Evolutionary conservation across 2,329 filamentous ascomycete species (phyloP), one percentile per base, ranked within the genome.

Genomic region (Fusarium guadeloupense): DNA sequence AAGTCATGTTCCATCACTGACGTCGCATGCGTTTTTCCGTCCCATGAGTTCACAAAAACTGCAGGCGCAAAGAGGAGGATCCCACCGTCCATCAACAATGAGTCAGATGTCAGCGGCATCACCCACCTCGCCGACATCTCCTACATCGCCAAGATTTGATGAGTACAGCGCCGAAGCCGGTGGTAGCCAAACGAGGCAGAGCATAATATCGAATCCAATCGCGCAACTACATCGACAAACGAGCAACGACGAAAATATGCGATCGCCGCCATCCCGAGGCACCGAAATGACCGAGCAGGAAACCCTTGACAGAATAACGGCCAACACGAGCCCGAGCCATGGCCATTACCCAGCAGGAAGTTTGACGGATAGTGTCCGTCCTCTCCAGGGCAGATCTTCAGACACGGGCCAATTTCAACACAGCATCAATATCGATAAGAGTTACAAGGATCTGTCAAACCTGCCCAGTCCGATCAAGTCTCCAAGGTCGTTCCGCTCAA

Each of bases 31-130:
- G 48, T 98, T 99, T 79, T 97, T 96, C 73, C 90, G 89, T 19
- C 95, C 95, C 33, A 96, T 99, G 92, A 98, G 93, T 78, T 96
- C 94, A 20, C 93, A 97, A 74, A 90, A 92, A 74, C 81, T 98
- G 44, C 94, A 98, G 77, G 93, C 93, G 49, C 95, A 98, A 76
- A 84, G 94, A 74, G 88, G 71, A 62, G 85, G 89, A 62, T 83
- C 76, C 9, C 72, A 78, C 31, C 78, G 83, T 19, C 78, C 81
- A 6, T 66, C 75, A 13, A 80, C 77, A 19, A 73, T 77, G 66
- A 74, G 71, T 50, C 78, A 80, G 38, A 67, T 70, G 41, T 62
- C 68, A 19, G 69, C 60, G 26, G 54, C 46, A 12, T 63, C 50
- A 9, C 60, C 61, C 5, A 58, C 60, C 10, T 64, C 61, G 3